Evolutionary conservation across 306 rosid genomes (phyloP).

Genomic region (Citrullus colocynthis): DNA sequence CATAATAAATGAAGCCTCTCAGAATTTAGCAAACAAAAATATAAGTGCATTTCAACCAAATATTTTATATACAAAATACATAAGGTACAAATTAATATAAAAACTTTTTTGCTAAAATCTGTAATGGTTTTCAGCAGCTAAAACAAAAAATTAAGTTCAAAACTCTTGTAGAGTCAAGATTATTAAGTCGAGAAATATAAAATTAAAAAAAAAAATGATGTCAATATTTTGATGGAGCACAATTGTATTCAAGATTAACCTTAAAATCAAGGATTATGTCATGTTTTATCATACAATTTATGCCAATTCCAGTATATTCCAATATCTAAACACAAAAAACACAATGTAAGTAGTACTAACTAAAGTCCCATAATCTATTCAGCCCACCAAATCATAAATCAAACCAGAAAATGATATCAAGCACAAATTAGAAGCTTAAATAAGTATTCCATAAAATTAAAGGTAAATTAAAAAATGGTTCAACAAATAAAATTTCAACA

Average conservation of each 20-base stretch:
- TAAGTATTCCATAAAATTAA: neutral
- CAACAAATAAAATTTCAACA: neutral
- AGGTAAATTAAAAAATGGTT: neutral
- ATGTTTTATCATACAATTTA: too few relatives aligned
- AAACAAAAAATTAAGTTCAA: neutral
- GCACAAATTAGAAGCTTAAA: neutral
- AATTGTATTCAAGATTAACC: neutral
- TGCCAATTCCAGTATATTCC: too few relatives aligned
- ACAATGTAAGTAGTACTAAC: neutral
- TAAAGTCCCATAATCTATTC: neutral
- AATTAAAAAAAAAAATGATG: too few relatives aligned
- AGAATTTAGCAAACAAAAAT: neutral
- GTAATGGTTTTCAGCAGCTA: neutral
- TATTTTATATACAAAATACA: neutral
- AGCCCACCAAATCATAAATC: neutral
- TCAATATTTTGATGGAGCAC: too few relatives aligned
- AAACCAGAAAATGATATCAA: neutral
- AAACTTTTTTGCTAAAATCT: neutral
- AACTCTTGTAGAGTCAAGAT: neutral
- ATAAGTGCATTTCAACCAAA: neutral
- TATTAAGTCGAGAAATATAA: too few relatives aligned
- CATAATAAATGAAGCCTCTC: too few relatives aligned
- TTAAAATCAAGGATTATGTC: neutral
- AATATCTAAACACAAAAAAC: neutral
- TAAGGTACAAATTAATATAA: neutral